These are phyloP conservation scores for Penicillium sp. DNA, from an alignment of 2,329 filamentous ascomycete genomes.

Conservation along the genomic window DNA sequence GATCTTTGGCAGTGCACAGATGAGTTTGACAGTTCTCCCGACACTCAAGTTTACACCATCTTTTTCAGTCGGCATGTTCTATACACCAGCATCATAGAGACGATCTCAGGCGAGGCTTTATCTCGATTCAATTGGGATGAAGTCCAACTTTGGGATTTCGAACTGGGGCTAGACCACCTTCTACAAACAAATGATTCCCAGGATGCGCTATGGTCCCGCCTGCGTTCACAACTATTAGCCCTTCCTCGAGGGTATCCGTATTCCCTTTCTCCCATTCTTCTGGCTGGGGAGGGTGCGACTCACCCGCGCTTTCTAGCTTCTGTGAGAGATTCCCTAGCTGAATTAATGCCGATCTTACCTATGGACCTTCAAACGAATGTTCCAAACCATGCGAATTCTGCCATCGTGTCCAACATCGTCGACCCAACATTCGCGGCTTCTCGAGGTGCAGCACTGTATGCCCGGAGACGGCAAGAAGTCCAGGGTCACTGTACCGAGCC, in stretches of 20 bases:
- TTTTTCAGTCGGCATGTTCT: conserved; percentile 11
- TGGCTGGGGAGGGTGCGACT: conserved; percentile 13
- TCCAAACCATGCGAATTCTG: neutral
- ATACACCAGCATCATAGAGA: conserved; percentile 8
- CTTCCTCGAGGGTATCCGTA: conserved; percentile 4
- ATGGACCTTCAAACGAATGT: conserved; percentile 2
- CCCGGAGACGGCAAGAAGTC: conserved; percentile 13
- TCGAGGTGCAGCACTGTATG: conserved; percentile 11
- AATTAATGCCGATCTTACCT: neutral
- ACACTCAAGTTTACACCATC: neutral
- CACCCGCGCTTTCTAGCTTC: conserved; percentile 6
- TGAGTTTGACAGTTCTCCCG: neutral
- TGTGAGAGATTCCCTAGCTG: conserved; percentile 8
- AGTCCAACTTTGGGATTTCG: conserved; percentile 7
- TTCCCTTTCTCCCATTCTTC: conserved; percentile 9
- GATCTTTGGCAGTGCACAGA: conserved; percentile 8
- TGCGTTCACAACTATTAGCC: conserved; percentile 8
- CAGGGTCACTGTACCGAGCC: conserved; percentile 9
- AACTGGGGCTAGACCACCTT: conserved; percentile 12
- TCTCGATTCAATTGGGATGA: conserved; percentile 1
- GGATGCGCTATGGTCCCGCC: conserved; percentile 5
- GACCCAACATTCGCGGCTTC: conserved; percentile 10
- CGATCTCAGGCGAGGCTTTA: conserved; percentile 7
- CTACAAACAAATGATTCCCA: conserved; percentile 6
- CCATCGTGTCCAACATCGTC: neutral